phyloP scores from a whole-genome alignment of 768 basidiomycete species.

The Termitomyces titanicus region DNA sequence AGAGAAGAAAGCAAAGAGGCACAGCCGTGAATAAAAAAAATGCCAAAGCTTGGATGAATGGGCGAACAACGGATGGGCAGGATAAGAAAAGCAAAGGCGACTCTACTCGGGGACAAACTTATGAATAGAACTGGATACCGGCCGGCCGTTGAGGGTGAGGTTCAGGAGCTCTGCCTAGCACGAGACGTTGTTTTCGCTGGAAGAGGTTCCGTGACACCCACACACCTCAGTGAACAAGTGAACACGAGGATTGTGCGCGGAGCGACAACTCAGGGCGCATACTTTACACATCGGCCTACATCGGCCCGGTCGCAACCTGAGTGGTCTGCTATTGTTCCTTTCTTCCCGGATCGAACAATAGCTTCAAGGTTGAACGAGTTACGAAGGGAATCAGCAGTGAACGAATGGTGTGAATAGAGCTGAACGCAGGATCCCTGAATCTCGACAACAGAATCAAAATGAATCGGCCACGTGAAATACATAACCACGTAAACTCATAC shows the following conservation, averaged over 20 bases:
- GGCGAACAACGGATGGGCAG: slow-evolving; percentile 5
- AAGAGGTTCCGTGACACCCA: neutral
- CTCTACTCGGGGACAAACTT: slow-evolving; percentile 10
- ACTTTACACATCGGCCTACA: neutral
- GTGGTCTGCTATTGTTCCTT: too few species aligned
- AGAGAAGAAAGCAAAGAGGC: slow-evolving; percentile 19
- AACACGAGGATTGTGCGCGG: slow-evolving; percentile 15
- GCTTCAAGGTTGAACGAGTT: too few species aligned
- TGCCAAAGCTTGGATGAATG: slow-evolving; percentile 10
- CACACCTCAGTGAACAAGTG: neutral
- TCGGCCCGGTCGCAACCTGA: slow-evolving; percentile 3
- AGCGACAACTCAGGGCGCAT: neutral
- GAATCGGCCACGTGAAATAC: neutral
- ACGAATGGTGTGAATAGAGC: too few species aligned
- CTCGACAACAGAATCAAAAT: neutral
- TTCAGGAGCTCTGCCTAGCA: slow-evolving; percentile 7
- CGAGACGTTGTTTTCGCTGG: neutral
- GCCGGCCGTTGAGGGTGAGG: slow-evolving; percentile 21
- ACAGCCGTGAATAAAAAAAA: slow-evolving; percentile 17
- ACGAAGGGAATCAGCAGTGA: too few species aligned
- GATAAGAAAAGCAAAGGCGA: slow-evolving; percentile 11
- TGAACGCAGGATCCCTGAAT: too few species aligned
- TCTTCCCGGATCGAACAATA: neutral
- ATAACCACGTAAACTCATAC: neutral
- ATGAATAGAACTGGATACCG: slow-evolving; percentile 19